A percentile compares a stretch with the other conserved stretches of the same genome.
Conservation (phyloP, 169 alveolate species). For the Eimeria necatrix region DNA sequence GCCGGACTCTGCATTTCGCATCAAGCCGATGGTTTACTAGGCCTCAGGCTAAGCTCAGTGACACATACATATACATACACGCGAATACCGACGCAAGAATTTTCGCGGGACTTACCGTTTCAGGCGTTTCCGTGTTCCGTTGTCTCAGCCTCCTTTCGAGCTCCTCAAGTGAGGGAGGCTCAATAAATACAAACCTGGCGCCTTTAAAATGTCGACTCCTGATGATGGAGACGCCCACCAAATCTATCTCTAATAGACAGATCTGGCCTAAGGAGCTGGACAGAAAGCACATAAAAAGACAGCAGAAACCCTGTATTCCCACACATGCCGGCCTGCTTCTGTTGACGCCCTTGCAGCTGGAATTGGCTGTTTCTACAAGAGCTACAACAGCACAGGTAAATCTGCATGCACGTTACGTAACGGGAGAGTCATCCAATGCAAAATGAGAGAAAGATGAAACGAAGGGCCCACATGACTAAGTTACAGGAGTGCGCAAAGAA, state of each 20-base stretch:
- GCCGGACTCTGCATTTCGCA: too few species aligned
- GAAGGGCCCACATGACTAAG: too few species aligned
- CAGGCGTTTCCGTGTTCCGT: conserved; percentile 85
- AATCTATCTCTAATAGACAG: conserved; percentile 87
- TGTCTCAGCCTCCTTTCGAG: conserved; percentile 85
- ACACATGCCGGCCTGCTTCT: not conserved
- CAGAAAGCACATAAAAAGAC: not conserved
- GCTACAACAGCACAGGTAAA: not conserved
- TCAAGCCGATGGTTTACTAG: too few species aligned
- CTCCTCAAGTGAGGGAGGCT: conserved; percentile 82
- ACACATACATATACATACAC: too few species aligned
- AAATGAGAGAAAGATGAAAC: too few species aligned
- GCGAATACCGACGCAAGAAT: too few species aligned
- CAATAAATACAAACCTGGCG: conserved; percentile 81
- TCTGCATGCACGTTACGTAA: not conserved
- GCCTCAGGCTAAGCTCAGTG: too few species aligned
- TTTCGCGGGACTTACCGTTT: not conserved
- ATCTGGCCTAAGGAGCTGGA: conserved; percentile 81
- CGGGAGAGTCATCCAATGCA: not conserved
- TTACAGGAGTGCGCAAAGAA: too few species aligned
- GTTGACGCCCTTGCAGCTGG: not conserved
- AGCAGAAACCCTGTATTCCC: not conserved
- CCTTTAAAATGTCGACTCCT: conserved; percentile 69
- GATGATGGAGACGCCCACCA: conserved; percentile 86
- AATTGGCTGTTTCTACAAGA: not conserved